A percentile compares a stretch with the other conserved stretches of the same genome.
These are phyloP conservation scores for Perilla frutescens DNA, from an alignment of 257 asterid genomes.

Conservation along the genomic window DNA sequence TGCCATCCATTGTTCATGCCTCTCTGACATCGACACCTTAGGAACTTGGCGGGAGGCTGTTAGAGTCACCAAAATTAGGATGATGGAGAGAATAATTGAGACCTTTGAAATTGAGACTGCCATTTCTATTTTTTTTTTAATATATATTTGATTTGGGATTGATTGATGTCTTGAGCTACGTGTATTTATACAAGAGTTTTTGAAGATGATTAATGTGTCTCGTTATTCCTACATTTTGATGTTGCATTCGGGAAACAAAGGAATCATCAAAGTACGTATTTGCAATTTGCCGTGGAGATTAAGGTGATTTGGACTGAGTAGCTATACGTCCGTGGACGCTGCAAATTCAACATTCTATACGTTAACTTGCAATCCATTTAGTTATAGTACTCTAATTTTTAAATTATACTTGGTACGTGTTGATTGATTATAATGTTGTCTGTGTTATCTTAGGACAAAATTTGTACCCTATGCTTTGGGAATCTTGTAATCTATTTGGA, in stretches of 20 bases:
- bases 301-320: slow-evolving; percentile 23
- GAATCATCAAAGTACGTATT: background rate
- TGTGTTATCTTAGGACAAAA: too few species aligned
- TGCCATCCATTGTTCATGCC: slow-evolving; percentile 46
- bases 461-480: too few species aligned
- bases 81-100: slow-evolving; percentile 16
- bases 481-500: too few species aligned
- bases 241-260: background rate
- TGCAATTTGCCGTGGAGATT: slow-evolving; percentile 38
- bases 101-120: background rate
- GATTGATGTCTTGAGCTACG: background rate
- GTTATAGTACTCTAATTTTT: too few species aligned
- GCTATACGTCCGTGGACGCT: too few species aligned
- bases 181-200: slow-evolving; percentile 27
- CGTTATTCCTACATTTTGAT: background rate
- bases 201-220: background rate
- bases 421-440: too few species aligned
- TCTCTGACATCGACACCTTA: slow-evolving; percentile 26
- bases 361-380: background rate
- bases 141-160: background rate
- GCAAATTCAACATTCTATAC: background rate
- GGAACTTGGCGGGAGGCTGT: slow-evolving; percentile 31
- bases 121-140: too few species aligned
- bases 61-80: slow-evolving; percentile 20
- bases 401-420: too few species aligned